Conservation (phyloP, 495 filamentous ascomycete species). For the Aspergillus heteromorphus region DNA sequence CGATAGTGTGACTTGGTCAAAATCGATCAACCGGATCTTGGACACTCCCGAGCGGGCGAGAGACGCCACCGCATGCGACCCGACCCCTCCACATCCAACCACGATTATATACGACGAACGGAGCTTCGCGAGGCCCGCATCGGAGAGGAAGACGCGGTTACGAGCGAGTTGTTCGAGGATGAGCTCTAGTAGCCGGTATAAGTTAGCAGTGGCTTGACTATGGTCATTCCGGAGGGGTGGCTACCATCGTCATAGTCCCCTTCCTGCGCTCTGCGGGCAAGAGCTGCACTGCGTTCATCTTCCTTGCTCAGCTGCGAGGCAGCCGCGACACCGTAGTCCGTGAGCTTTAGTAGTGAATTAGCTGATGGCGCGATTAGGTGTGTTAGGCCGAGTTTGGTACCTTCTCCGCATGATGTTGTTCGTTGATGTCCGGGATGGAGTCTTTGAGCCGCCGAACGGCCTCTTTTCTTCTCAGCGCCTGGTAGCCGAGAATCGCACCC, state of each 20-base stretch:
- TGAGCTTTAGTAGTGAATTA: constrained; percentile 52
- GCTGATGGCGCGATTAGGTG: not conserved
- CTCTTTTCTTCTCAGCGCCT: constrained; percentile 56
- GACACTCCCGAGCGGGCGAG: constrained; percentile 85
- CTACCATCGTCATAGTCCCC: constrained; percentile 90
- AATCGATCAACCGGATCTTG: constrained; percentile 86
- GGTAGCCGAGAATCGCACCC: constrained; percentile 64
- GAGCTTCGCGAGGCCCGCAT: constrained; percentile 71
- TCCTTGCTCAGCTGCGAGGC: constrained; percentile 57
- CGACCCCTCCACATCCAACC: constrained; percentile 91
- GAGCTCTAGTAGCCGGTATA: constrained; percentile 49
- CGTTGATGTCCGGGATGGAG: constrained; percentile 58
- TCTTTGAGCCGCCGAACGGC: constrained; percentile 63
- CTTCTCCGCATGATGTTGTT: constrained; percentile 38
- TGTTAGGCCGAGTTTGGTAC: constrained; percentile 14
- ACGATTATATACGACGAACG: constrained; percentile 79
- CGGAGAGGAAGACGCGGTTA: constrained; percentile 86
- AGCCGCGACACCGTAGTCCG: constrained; percentile 66
- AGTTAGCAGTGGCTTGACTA: constrained; percentile 9
- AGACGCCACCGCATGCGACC: constrained; percentile 82
- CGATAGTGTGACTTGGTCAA: constrained; percentile 94
- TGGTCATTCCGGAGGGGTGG: not conserved
- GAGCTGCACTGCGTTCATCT: constrained; percentile 67
- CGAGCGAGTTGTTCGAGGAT: constrained; percentile 94
- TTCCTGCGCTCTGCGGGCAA: constrained; percentile 73